Conservation (phyloP, 2,329 filamentous ascomycete genomes). For the Ciborinia camelliae region DNA sequence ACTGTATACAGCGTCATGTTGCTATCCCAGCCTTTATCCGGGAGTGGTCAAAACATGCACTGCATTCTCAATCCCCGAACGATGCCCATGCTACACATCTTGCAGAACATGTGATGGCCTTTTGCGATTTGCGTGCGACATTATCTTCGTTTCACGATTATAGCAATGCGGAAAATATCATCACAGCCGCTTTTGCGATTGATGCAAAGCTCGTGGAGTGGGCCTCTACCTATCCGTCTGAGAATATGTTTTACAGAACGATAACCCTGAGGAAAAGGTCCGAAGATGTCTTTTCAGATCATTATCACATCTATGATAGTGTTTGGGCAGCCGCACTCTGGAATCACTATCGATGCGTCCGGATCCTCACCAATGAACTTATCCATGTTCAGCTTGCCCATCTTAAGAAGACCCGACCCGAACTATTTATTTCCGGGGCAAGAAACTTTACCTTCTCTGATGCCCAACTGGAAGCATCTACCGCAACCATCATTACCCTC, state of each 20-base stretch:
- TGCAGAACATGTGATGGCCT: slow-evolving; percentile 40
- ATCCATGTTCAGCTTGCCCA: slow-evolving; percentile 29
- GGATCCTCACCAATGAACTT: slow-evolving; percentile 33
- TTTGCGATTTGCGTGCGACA: slow-evolving; percentile 28
- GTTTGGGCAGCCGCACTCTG: slow-evolving; percentile 32
- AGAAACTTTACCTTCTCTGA: slow-evolving; percentile 20
- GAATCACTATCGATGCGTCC: slow-evolving; percentile 31
- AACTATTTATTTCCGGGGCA: not conserved
- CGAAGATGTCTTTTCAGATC: slow-evolving; percentile 31
- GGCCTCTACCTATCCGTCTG: slow-evolving; percentile 20
- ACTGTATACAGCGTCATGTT: slow-evolving; percentile 49
- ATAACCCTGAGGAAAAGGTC: slow-evolving; percentile 20
- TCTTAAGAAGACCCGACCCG: slow-evolving; percentile 20
- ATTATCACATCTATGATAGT: slow-evolving; percentile 32
- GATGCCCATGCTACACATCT: slow-evolving; percentile 40
- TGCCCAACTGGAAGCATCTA: slow-evolving; percentile 25
- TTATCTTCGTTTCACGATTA: slow-evolving; percentile 31
- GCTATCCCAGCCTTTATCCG: slow-evolving; percentile 49
- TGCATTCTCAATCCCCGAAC: slow-evolving; percentile 25
- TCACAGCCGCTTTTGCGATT: slow-evolving; percentile 22
- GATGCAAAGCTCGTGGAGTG: slow-evolving; percentile 28
- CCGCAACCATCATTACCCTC: slow-evolving; percentile 24
- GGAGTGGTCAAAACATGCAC: slow-evolving; percentile 41
- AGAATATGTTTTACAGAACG: slow-evolving; percentile 26
- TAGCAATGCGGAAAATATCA: slow-evolving; percentile 25